These are phyloP conservation scores for Apiotrichum gamsii DNA, from an alignment of 1,284 basidiomycete genomes.

Conservation along the genomic window DNA sequence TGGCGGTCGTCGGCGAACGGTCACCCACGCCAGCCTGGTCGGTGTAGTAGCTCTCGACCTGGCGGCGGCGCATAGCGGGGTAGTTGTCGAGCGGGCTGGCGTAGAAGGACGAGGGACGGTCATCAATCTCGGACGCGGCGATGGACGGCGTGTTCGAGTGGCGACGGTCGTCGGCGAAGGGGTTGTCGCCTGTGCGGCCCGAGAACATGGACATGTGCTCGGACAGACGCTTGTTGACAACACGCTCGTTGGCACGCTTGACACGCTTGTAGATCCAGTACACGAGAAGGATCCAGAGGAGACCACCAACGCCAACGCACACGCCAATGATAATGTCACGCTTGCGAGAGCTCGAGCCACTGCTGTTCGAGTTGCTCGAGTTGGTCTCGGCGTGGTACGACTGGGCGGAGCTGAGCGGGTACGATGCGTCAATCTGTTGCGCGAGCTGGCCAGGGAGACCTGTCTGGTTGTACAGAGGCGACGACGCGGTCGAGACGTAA, in stretches of 20 bases:
- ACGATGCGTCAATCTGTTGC: conserved; percentile 44
- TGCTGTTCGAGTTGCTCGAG: neutral
- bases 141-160: conserved; percentile 36
- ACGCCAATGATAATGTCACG: conserved; percentile 48
- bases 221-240: conserved; percentile 45
- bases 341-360: conserved; percentile 21
- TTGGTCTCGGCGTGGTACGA: neutral
- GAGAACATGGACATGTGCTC: conserved; percentile 48
- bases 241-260: conserved; percentile 43
- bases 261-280: conserved; percentile 47
- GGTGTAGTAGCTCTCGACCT: conserved; percentile 19
- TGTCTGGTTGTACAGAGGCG: conserved; percentile 45
- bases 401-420: conserved; percentile 21
- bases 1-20: conserved; percentile 8
- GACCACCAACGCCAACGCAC: conserved; percentile 44
- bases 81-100: conserved; percentile 46
- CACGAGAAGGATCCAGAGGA: conserved; percentile 44
- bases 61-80: conserved; percentile 29
- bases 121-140: conserved; percentile 45
- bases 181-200: conserved; percentile 19
- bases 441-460: conserved; percentile 46
- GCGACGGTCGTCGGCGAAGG: conserved; percentile 23
- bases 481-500: conserved; percentile 20
- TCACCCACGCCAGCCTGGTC: conserved; percentile 13
- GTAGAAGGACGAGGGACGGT: conserved; percentile 47